A percentile compares a stretch with the other conserved stretches of the same genome.
Conservation (phyloP, 2,329 filamentous ascomycete genomes). For the Sclerotinia spermophila region DNA sequence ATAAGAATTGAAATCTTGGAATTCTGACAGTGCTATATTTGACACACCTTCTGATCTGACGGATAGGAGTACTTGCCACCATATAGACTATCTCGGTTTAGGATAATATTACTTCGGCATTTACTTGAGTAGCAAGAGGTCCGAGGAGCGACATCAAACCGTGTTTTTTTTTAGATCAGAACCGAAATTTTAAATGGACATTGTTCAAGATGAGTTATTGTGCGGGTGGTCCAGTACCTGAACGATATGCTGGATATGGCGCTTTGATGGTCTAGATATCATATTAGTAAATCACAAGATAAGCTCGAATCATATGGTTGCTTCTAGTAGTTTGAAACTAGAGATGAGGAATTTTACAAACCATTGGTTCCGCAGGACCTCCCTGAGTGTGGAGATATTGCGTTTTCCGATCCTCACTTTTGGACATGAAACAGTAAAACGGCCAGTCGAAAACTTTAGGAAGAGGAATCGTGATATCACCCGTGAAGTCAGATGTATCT, state of each 20-base stretch:
- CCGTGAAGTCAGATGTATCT: conserved; percentile 1
- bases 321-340: background rate
- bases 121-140: background rate
- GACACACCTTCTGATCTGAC: no score
- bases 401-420: conserved; percentile 18
- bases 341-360: background rate
- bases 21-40: background rate
- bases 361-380: background rate
- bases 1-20: no score
- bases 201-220: background rate
- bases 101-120: no score
- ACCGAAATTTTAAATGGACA: background rate
- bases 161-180: background rate
- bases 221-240: background rate
- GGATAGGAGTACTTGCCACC: no score
- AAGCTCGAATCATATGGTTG: no score
- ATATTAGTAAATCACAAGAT: background rate
- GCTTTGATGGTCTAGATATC: background rate
- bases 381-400: background rate
- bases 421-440: conserved; percentile 4
- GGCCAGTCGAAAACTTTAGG: conserved; percentile 19
- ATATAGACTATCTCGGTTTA: no score
- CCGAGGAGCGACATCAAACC: background rate
- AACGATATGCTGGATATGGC: background rate
- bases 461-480: conserved; percentile 15